These are phyloP conservation scores for Asterophora parasitica DNA, from an alignment of 768 basidiomycete species.

Conservation along the genomic window DNA sequence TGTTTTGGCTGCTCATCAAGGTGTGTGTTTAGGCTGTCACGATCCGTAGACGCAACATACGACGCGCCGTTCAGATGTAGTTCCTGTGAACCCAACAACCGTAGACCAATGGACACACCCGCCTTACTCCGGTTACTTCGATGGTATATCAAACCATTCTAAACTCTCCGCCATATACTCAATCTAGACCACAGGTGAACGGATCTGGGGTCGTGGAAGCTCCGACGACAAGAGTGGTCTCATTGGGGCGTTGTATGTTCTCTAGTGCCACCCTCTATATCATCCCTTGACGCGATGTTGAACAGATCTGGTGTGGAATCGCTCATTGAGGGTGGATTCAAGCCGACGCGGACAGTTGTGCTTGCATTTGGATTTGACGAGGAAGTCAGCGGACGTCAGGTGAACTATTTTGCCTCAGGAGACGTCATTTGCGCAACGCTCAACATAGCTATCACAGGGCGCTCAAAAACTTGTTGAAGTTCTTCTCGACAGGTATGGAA, in stretches of 20 bases:
- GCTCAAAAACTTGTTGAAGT: too few species aligned
- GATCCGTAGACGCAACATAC: background rate
- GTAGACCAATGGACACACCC: conserved; percentile 48
- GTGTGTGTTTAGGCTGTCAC: conserved; percentile 23
- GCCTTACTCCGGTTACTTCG: conserved; percentile 55
- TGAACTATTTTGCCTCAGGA: conserved; percentile 14
- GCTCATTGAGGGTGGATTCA: conserved; percentile 55
- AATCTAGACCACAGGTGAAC: conserved; percentile 27
- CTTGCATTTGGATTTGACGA: conserved; percentile 75
- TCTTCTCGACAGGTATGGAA: conserved; percentile 50
- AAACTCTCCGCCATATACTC: background rate
- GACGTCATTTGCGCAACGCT: background rate
- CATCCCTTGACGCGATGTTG: background rate
- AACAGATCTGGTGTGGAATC: conserved; percentile 54
- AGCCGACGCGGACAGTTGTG: conserved; percentile 58
- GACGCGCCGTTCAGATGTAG: conserved; percentile 40
- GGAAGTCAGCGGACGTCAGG: conserved; percentile 52
- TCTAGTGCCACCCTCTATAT: background rate
- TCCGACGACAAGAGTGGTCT: conserved; percentile 72
- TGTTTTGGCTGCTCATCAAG: conserved; percentile 66
- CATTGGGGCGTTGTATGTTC: conserved; percentile 41
- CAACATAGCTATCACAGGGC: background rate
- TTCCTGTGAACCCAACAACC: conserved; percentile 52
- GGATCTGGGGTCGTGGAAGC: conserved; percentile 74
- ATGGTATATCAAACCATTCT: conserved; percentile 30